Percentiles rank a stretch among this genome's conserved stretches.
Evolutionary conservation across 768 basidiomycete genomes (phyloP).

Genomic region (Leccinum rimulosum): DNA sequence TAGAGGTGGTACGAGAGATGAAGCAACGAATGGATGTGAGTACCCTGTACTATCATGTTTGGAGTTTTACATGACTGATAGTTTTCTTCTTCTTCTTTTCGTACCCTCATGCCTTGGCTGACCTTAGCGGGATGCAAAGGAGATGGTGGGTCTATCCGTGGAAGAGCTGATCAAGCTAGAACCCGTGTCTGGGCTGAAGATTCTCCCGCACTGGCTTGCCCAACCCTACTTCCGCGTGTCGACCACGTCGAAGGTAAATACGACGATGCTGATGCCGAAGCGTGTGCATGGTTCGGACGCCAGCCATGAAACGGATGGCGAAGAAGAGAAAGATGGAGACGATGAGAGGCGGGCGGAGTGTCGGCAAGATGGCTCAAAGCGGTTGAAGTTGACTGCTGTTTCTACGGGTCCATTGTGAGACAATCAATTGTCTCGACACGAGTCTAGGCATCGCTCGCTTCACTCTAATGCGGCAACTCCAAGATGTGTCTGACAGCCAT

Average conservation of each 20-base stretch:
- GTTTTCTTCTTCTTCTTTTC: not conserved
- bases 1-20: conserved; percentile 58
- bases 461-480: not conserved
- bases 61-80: not conserved
- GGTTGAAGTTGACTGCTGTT: conserved; percentile 4
- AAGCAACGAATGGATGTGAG: conserved; percentile 56
- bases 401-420: not conserved
- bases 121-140: conserved; percentile 47
- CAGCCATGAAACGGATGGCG: not conserved
- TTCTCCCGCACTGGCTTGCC: conserved; percentile 66
- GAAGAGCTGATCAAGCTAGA: conserved; percentile 44
- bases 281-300: not conserved
- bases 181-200: conserved; percentile 45
- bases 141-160: conserved; percentile 22
- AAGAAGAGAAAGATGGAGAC: not conserved
- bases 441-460: not conserved
- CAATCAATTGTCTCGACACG: not conserved
- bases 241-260: not conserved
- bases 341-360: not conserved
- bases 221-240: conserved; percentile 60
- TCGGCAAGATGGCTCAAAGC: conserved; percentile 8
- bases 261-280: conserved; percentile 7
- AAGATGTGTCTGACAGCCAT: not conserved
- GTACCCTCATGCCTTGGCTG: not conserved
- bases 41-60: conserved; percentile 4